These are phyloP conservation scores for Penicillium psychrofluorescens DNA, from an alignment of 495 filamentous ascomycete genomes.

Conservation along the genomic window DNA sequence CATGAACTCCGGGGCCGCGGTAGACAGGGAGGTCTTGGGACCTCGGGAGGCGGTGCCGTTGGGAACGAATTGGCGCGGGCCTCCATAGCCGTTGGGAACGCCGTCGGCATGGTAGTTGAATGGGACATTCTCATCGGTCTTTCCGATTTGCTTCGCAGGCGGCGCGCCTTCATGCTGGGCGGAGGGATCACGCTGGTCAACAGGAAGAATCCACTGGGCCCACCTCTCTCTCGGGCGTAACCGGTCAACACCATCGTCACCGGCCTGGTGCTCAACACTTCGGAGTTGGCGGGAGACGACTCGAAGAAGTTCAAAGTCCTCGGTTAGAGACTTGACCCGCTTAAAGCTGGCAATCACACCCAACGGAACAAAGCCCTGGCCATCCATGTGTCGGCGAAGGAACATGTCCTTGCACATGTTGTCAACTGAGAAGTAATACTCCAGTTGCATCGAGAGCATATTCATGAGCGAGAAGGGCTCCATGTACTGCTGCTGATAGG, in stretches of 20 bases:
- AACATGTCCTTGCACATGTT: constrained; percentile 94
- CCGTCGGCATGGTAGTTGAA: constrained; percentile 20
- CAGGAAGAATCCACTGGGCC: constrained; percentile 68
- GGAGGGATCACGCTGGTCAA: constrained; percentile 52
- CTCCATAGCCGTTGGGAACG: constrained; percentile 21
- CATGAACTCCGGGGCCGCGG: constrained; percentile 69
- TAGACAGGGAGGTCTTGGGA: constrained; percentile 57
- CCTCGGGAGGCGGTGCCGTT: constrained; percentile 31
- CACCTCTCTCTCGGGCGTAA: constrained; percentile 71
- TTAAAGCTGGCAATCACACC: constrained; percentile 73
- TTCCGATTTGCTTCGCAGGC: constrained; percentile 9
- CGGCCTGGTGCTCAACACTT: constrained; percentile 59
- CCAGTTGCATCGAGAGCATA: constrained; percentile 63
- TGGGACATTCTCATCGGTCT: constrained; percentile 19
- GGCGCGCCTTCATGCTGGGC: constrained; percentile 54
- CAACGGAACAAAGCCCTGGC: constrained; percentile 82
- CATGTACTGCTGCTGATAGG: constrained; percentile 52
- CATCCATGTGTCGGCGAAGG: constrained; percentile 87
- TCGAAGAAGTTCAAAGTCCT: constrained; percentile 66
- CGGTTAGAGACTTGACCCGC: constrained; percentile 68
- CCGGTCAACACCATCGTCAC: constrained; percentile 69
- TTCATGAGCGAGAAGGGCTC: constrained; percentile 47
- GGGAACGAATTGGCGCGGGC: constrained; percentile 21
- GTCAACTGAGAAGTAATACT: constrained; percentile 93
- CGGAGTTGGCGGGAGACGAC: constrained; percentile 63